Evolutionary conservation across 805 yeast genomes (phyloP), one percentile per base, ranked within the genome.

Genomic region (Yarrowia sp.): DNA sequence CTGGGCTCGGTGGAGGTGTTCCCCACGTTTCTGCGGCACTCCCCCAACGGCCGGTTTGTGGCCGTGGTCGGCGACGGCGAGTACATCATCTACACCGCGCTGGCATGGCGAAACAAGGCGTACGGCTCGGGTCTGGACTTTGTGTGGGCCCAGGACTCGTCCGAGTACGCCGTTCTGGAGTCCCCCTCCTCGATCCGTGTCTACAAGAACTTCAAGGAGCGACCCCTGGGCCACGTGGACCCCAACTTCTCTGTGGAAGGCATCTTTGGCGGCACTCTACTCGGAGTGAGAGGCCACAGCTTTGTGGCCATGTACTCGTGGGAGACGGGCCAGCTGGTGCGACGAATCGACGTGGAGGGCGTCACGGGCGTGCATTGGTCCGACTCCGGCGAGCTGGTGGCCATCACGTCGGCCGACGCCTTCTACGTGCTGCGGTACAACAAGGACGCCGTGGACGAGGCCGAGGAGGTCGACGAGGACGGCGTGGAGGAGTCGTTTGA

Each of bases 61-160:
- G 90, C 98, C 34, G 97, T 95, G 61, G 89, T 94, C 55, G 99
- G 99, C 76, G 99, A 95, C 79, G 98, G 97, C 69, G 99, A 95
- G 79, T 94, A 92, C 77, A 91, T 94, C 73, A 89, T 95, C 67
- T 95, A 94, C 80, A 93, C 98, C 2, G 94, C 99, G 1, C 84
- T 95, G 74, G 98, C 98, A 1, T 95, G 99, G 99, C 87, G 99
- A 81, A 92, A 94, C 75, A 95, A 92, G 80, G 84, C 92, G 61
- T 95, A 90, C 78, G 98, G 98, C 70, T 84, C 86, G 68, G 97
- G 97, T 20, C 80, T 87, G 67, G 98, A 92, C 75, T 92, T 96
- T 77, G 96, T 87, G 50, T 95, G 99, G 99, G 92, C 96, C 70
- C 87, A 89, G 66, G 98, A 94, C 78, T 87, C 97, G 2, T 91